Evolutionary conservation across 2,329 filamentous ascomycete species (phyloP).

Genomic region (Aspergillus terreus): DNA sequence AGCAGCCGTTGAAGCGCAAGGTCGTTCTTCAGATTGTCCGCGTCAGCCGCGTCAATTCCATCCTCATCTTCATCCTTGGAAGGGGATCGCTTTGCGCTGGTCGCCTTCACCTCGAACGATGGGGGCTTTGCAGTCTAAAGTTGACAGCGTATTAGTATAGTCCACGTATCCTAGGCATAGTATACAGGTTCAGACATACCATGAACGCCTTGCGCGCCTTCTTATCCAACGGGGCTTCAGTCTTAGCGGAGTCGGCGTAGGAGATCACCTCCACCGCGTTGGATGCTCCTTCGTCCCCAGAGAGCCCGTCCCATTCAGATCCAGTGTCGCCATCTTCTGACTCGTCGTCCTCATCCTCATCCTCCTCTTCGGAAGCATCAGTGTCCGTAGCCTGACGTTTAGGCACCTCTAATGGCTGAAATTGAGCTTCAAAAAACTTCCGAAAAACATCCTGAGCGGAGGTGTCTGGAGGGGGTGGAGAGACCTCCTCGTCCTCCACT

Average conservation of each 20-base stretch:
- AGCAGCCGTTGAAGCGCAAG: constrained; percentile 87
- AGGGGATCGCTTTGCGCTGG: constrained; percentile 14
- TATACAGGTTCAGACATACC: constrained; percentile 43
- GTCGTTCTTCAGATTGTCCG: constrained; percentile 78
- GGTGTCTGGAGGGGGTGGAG: constrained; percentile 33
- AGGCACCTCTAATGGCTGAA: constrained; percentile 62
- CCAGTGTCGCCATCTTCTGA: constrained; percentile 24
- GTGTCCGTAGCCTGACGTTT: constrained; percentile 7
- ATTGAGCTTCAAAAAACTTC: constrained; percentile 82
- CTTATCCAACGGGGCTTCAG: constrained; percentile 55
- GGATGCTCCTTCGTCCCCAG: constrained; percentile 45
- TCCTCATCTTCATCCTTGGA: constrained; percentile 36
- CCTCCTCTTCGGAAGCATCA: constrained; percentile 18
- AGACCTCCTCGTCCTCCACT: constrained; percentile 19
- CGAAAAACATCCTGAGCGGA: constrained; percentile 72
- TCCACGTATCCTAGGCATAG: not conserved
- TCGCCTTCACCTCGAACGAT: constrained; percentile 26
- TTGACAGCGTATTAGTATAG: constrained; percentile 8
- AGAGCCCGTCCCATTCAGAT: constrained; percentile 63
- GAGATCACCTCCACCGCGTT: constrained; percentile 59
- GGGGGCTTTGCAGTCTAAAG: constrained; percentile 47
- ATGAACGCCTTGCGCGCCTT: constrained; percentile 76
- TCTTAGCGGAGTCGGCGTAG: constrained; percentile 48
- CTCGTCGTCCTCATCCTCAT: constrained; percentile 19
- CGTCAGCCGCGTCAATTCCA: constrained; percentile 58